phyloP scores from a whole-genome alignment of 208 protist species.

The Crithidia acanthocephali region DNA sequence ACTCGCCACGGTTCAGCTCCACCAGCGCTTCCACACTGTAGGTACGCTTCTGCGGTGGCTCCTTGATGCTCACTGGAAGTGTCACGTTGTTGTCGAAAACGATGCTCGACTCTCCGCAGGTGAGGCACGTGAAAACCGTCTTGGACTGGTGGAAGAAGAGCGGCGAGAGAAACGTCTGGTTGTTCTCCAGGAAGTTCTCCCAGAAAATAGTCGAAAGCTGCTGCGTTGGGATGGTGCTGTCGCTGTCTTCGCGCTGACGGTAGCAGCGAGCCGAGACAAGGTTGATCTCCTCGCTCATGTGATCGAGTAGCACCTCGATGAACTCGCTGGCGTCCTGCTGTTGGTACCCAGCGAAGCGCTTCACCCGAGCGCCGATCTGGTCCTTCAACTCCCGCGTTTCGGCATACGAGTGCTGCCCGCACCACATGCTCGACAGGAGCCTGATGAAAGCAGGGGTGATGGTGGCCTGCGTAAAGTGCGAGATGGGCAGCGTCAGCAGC shows the following conservation, averaged over 20 bases:
- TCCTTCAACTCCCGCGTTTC: slow-evolving; percentile 65
- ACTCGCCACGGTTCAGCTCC: slow-evolving; percentile 5
- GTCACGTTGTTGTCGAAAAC: slow-evolving; percentile 86
- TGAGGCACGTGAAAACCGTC: slow-evolving; percentile 68
- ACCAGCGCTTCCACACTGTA: slow-evolving; percentile 47
- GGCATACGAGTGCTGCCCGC: slow-evolving; percentile 43
- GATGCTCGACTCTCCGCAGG: slow-evolving; percentile 55
- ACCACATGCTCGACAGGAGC: slow-evolving; percentile 71
- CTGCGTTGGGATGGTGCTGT: slow-evolving; percentile 60
- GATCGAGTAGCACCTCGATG: slow-evolving; percentile 90
- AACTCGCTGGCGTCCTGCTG: slow-evolving; percentile 92
- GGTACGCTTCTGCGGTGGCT: slow-evolving; percentile 35
- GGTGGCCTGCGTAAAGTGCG: slow-evolving; percentile 50
- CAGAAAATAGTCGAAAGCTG: slow-evolving; percentile 87
- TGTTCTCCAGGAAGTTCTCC: slow-evolving; percentile 87
- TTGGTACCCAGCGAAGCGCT: slow-evolving; percentile 73
- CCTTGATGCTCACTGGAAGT: slow-evolving; percentile 63
- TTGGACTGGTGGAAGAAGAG: slow-evolving; percentile 88
- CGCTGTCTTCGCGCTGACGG: slow-evolving; percentile 79
- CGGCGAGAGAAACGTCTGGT: slow-evolving; percentile 67
- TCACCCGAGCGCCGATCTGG: slow-evolving; percentile 47
- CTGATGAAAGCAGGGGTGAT: slow-evolving; percentile 53
- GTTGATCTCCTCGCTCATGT: slow-evolving; percentile 93
- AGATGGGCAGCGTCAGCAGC: slow-evolving; percentile 68
- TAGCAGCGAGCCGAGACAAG: slow-evolving; percentile 73